Evolutionary conservation across 1,284 basidiomycete genomes (phyloP).

Genomic region (Ceratorhiza oryzae-sativae): DNA sequence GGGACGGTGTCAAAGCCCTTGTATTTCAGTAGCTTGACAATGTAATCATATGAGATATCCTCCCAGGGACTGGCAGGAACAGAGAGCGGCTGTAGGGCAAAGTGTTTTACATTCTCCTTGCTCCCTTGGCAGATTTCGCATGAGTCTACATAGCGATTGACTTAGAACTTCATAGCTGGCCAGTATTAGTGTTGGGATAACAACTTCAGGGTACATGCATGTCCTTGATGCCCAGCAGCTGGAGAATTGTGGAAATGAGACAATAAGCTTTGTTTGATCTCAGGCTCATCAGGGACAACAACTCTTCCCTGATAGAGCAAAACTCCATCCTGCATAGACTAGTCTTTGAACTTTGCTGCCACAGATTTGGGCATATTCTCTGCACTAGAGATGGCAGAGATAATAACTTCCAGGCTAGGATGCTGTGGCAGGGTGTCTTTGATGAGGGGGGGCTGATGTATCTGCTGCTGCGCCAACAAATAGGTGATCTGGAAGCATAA

Average conservation of each 20-base stretch:
- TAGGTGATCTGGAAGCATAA: neutral
- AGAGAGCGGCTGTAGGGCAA: slow-evolving; percentile 42
- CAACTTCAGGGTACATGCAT: slow-evolving; percentile 45
- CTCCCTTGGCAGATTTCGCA: too few species aligned
- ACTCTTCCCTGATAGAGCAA: neutral
- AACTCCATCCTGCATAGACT: slow-evolving; percentile 13
- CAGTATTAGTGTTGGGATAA: slow-evolving; percentile 10
- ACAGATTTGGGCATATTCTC: too few species aligned
- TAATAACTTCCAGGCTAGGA: too few species aligned
- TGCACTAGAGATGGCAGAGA: too few species aligned
- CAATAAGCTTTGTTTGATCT: slow-evolving; percentile 11
- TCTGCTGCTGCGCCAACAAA: neutral
- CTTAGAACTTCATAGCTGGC: slow-evolving; percentile 13
- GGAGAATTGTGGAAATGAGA: slow-evolving; percentile 24
- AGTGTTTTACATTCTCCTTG: slow-evolving; percentile 38
- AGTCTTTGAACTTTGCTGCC: too few species aligned
- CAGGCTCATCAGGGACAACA: slow-evolving; percentile 30
- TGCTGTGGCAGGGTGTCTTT: neutral
- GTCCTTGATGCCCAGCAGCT: slow-evolving; percentile 47
- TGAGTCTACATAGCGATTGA: slow-evolving; percentile 14
- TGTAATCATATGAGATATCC: slow-evolving; percentile 16
- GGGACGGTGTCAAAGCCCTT: too few species aligned
- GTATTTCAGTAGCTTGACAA: too few species aligned
- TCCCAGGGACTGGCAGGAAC: slow-evolving; percentile 42
- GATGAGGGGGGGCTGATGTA: neutral